Base-by-base conservation (phyloP, 2,329 filamentous ascomycete species). In the Neofusicoccum ribis region DNA sequence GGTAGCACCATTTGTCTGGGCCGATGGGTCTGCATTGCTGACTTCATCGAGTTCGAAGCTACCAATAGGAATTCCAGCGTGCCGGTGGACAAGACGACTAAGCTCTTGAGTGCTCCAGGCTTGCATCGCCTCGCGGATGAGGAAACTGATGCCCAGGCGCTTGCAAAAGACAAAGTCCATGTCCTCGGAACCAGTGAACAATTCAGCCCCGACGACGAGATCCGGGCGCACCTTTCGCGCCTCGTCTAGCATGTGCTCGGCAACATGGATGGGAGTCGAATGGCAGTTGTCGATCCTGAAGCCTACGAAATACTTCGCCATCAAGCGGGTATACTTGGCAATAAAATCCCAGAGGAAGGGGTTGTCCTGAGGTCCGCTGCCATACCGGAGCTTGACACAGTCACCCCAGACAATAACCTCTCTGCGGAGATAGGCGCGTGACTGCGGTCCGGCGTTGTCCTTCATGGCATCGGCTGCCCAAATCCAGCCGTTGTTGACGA, bases 351-450 rank as follows among this genome's bases (percentile, higher is more conserved):
- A 99, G 8, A 99, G 82, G 82, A 88, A 99, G 0, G 95, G 94
- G 71, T 90, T 98, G 75, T 98, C 95, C 62, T 93, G 80, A 0
- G 90, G 91, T 0, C 88, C 84, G 31, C 82, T 84, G 39, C 95
- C 95, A 74, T 98, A 99, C 17, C 95, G 89, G 62, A 99, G 85
- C 82, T 99, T 99, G 68, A 98, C 95, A 75, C 96, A 99, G 75
- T 99, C 95, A 14, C 94, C 93, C 95, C 95, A 99, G 36, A 97
- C 91, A 70, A 99, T 98, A 67, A 99, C 92, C 77, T 99, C 93
- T 70, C 95, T 88, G 61, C 92, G 88, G n/a, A 99, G 85, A 73
- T 99, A 99, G n/a, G 94, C 93, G 64, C 89, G 89, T 8, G 94
- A 97, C 52, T 91, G 84, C 0, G 93, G 90, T 0, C 96, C 96